Percentiles rank a stretch among this genome's conserved stretches.
phyloP scores from a whole-genome alignment of 2,329 filamentous ascomycete species.

The Periglandula ipomoeae region DNA sequence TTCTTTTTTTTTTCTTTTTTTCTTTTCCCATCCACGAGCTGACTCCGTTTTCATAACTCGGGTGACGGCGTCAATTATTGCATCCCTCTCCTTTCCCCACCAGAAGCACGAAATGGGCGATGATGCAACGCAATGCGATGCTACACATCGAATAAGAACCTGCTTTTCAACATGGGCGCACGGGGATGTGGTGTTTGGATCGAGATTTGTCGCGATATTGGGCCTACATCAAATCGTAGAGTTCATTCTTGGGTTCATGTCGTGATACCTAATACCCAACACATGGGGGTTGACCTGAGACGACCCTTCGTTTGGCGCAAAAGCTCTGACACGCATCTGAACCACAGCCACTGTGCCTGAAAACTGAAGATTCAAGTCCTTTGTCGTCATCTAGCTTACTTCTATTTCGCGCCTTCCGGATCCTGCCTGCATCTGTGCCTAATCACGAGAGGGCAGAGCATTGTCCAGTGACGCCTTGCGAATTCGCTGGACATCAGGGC shows the following conservation, averaged over 20 bases:
- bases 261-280: constrained; percentile 4
- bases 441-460: constrained; percentile 4
- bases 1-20: background rate
- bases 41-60: background rate
- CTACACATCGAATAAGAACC: background rate
- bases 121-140: background rate
- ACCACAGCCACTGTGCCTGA: background rate
- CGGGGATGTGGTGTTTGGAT: background rate
- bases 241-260: constrained; percentile 5
- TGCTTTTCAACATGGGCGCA: background rate
- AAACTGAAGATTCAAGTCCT: background rate
- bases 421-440: constrained; percentile 6
- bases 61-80: background rate
- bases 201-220: background rate
- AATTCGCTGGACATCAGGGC: background rate
- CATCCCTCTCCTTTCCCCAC: background rate
- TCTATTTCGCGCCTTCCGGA: background rate
- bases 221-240: background rate
- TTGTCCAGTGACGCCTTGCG: constrained; percentile 2
- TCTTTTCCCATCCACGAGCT: background rate
- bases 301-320: background rate
- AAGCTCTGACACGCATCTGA: background rate
- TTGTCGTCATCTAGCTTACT: background rate
- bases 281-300: background rate
- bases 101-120: background rate